Evolutionary conservation across 805 yeast genomes (phyloP), one percentile per base, ranked within the genome.

Genomic region (Schwanniomyces pseudopolymorphus): DNA sequence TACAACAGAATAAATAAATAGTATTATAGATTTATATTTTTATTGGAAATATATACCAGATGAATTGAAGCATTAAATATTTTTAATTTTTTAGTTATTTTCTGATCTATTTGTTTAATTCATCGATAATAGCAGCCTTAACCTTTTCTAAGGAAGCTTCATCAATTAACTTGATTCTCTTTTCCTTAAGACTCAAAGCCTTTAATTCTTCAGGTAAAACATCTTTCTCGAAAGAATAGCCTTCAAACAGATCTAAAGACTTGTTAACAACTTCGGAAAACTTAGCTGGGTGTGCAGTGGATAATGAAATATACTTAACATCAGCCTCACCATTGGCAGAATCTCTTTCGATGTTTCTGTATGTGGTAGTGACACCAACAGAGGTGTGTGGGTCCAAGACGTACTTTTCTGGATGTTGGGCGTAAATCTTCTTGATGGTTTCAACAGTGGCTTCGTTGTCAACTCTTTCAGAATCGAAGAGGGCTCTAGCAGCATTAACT

Each of bases 241-340:
- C 90, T 10, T 77, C 80, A 50, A 82, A 77, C 1, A 76, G 77
- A 39, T 69, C 63, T 54, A 94, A 76, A 2, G 98, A 89, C 57
- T 79, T 72, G 66, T 91, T 85, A 21, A 94, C 99, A 42, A 96
- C 99, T 52, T 89, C 97, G 21, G 96, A 88, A 61, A 94, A 94
- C 71, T 94, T 94, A 50, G 99, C 99, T 37, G 99, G 99, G 66
- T 94, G 99, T 7, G 99, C 99, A 40, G 99, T 94, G 9, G 97
- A 87, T 48, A 94, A 79, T 4, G 96, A 87, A 39, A 94, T 77
- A 61, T 79, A 79, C 46, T 79, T 73, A 33, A 75, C 67, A 24
- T 72, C 61, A 19, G 66, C 48, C 8, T 51, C 59, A 33, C 69
- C 67, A 21, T 66, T 61, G 39, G 72, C 77, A 24, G 64, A 59